Conservation (phyloP, 768 basidiomycete species). For the Russula brevipes region DNA sequence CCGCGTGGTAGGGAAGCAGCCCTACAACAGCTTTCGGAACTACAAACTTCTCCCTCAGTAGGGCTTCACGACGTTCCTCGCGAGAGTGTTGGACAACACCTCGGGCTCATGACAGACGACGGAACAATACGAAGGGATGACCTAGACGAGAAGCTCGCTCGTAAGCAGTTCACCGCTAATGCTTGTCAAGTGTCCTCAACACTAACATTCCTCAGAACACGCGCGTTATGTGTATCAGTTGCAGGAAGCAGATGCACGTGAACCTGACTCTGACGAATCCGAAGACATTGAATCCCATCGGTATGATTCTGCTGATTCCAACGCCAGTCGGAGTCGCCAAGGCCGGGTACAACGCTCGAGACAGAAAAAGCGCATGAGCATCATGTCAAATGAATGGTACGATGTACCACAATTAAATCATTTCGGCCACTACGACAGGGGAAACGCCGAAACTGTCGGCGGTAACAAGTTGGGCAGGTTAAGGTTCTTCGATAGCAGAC, state of each 20-base stretch:
- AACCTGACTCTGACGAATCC: constrained; percentile 30
- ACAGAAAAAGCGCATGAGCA: constrained; percentile 58
- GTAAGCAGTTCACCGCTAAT: constrained; percentile 40
- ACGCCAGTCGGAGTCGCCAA: constrained; percentile 29
- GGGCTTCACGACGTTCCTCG: constrained; percentile 79
- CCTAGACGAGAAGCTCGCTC: constrained; percentile 64
- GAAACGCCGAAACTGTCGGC: constrained; percentile 31
- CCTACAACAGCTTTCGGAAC: constrained; percentile 50
- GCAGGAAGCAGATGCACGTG: constrained; percentile 28
- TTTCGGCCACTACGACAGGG: constrained; percentile 38
- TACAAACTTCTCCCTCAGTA: constrained; percentile 77
- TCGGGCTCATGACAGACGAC: constrained; percentile 50
- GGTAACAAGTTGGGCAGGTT: not conserved
- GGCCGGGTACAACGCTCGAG: constrained; percentile 31
- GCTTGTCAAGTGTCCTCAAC: not conserved
- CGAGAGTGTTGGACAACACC: constrained; percentile 58
- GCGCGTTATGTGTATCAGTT: constrained; percentile 50
- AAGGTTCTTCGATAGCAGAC: constrained; percentile 23
- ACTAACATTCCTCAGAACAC: constrained; percentile 44
- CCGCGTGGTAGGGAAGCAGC: constrained; percentile 42
- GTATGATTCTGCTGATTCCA: constrained; percentile 40
- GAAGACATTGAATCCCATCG: constrained; percentile 29
- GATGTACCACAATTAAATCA: constrained; percentile 46
- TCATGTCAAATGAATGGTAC: constrained; percentile 55
- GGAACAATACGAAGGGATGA: constrained; percentile 46